phyloP scores from a whole-genome alignment of 192 early-diverging fungal species.

The Physocladia obscura region DNA sequence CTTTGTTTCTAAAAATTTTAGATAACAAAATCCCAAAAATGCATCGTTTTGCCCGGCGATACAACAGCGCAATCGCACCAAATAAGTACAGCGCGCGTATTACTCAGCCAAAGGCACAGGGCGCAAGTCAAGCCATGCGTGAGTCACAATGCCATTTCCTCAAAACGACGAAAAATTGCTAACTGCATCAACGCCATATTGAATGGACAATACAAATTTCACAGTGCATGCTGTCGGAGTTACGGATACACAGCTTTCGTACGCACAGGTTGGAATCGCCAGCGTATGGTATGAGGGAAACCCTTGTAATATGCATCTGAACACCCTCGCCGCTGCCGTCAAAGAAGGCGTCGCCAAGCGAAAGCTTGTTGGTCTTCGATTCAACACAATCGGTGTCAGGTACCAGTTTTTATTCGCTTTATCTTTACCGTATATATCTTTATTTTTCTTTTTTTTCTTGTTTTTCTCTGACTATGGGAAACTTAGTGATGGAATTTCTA shows the following conservation, averaged over 20 bases:
- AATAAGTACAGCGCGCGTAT: slow-evolving; percentile 87
- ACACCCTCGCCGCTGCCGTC: slow-evolving; percentile 81
- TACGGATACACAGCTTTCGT: slow-evolving; percentile 73
- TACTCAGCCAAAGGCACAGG: slow-evolving; percentile 92
- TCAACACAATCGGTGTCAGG: slow-evolving; percentile 97
- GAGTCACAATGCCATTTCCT: slow-evolving; percentile 35
- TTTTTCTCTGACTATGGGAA: background rate
- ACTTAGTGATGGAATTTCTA: slow-evolving; percentile 86
- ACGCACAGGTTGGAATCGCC: slow-evolving; percentile 90
- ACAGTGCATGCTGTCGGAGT: slow-evolving; percentile 79
- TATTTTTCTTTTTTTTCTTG: background rate
- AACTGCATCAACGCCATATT: background rate
- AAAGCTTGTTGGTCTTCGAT: slow-evolving; percentile 89
- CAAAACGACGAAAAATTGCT: too few relatives aligned
- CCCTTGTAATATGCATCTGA: slow-evolving; percentile 99
- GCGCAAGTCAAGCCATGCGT: slow-evolving; percentile 97
- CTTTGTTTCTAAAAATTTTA: too few relatives aligned
- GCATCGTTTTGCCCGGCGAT: too few relatives aligned
- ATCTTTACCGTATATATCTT: background rate
- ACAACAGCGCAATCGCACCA: background rate
- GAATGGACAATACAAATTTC: background rate
- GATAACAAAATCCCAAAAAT: too few relatives aligned
- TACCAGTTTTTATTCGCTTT: background rate
- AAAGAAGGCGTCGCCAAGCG: slow-evolving; percentile 90
- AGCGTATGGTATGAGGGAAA: slow-evolving; percentile 98